Evolutionary conservation across 2,329 filamentous ascomycete genomes (phyloP), one percentile per base, ranked within the genome.

Genomic region (Fusarium setosum): DNA sequence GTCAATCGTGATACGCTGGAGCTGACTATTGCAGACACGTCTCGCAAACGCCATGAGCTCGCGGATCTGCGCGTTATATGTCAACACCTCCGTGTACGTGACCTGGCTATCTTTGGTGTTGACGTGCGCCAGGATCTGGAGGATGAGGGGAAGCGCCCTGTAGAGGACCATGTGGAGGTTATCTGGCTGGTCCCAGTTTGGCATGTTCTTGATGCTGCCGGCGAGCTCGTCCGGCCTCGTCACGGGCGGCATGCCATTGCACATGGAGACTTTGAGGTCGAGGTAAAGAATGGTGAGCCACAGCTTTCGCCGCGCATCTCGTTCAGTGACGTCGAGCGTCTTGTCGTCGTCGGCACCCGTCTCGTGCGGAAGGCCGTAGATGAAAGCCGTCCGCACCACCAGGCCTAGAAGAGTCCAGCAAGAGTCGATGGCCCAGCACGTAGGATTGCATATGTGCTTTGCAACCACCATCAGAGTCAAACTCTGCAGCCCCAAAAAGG

Each of bases 221-320:
- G 26, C 69, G 12, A 77, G 64, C 47, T 76, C 74, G 37, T 76
- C 74, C 2, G 75, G 70, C 12, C 72, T 61, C 1, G 75, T 77
- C 29, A 78, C 59, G 0, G 76, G 74, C 12, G 75, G 73, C 76
- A 78, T 77, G 10, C 76, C 76, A 3, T 75, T 72, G 23, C 71
- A 72, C 72, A 77, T 75, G 53, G 76, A 74, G 3, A 76, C 69
- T 54, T 77, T 77, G 59, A 76, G 72, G 42, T 78, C 76, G 23
- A 78, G 68, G 52, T 78, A 78, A 2, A 77, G 49, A 34, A 78
- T 77, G 1, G 76, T 77, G 13, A 77, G 57, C 76, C 76, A 78
- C 10, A 78, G 68, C 49, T 73, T 74, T 15, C 73, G 68, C 15
- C 75, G 65, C 5, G 71, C 59, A 26, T 73, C 69, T 37, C 67